A percentile compares a stretch with the other conserved stretches of the same genome.
Conservation (phyloP, 768 basidiomycete genomes). For the Macrolepiota dolichaula region DNA sequence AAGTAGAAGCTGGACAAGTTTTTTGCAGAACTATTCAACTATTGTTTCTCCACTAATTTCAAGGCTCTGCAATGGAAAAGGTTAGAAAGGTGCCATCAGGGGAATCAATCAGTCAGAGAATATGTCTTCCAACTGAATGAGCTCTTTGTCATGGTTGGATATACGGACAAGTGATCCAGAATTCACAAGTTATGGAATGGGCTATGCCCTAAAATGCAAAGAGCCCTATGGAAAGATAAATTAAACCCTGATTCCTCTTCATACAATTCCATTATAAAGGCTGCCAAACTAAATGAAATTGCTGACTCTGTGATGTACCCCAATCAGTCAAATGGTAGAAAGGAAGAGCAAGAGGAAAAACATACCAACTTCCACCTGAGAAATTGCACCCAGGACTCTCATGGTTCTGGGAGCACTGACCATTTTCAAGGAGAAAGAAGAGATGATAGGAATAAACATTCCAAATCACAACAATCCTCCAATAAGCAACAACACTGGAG, state of each 20-base stretch:
- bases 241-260: slow-evolving; percentile 25
- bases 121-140: slow-evolving; percentile 33
- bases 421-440: too few species aligned
- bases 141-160: slow-evolving; percentile 21
- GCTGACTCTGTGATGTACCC: background rate
- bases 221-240: slow-evolving; percentile 24
- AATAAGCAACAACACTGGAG: too few species aligned
- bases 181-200: slow-evolving; percentile 35
- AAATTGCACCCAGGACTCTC: too few species aligned
- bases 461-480: too few species aligned
- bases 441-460: too few species aligned
- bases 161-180: slow-evolving; percentile 17
- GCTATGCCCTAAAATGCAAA: slow-evolving; percentile 19
- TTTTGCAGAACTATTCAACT: slow-evolving; percentile 27
- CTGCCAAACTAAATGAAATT: slow-evolving; percentile 30
- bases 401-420: too few species aligned
- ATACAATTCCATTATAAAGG: slow-evolving; percentile 22
- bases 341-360: too few species aligned
- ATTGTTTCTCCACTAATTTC: slow-evolving; percentile 30
- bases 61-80: slow-evolving; percentile 21
- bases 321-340: too few species aligned
- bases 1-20: slow-evolving; percentile 23
- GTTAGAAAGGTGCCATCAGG: slow-evolving; percentile 22
- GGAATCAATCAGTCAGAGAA: slow-evolving; percentile 23
- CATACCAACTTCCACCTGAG: too few species aligned